A percentile compares a stretch with the other conserved stretches of the same genome.
Conservation (phyloP, 192 early-diverging fungal species). For the Entomortierella beljakovae region DNA sequence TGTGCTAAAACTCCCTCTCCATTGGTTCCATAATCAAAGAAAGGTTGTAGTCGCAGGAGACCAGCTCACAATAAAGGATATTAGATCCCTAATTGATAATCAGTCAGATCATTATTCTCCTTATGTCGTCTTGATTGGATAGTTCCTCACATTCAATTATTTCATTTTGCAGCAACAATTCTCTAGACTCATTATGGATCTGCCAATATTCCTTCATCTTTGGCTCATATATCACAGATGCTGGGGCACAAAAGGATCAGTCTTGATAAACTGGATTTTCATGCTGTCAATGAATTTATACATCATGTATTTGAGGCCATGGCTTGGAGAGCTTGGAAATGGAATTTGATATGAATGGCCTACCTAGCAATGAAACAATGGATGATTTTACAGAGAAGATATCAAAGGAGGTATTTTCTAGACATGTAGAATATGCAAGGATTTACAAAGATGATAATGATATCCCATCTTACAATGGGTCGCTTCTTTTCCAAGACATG, state of each 20-base stretch:
- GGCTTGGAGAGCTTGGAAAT: conserved; percentile 4
- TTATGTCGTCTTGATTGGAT: conserved; percentile 5
- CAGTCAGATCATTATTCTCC: neutral
- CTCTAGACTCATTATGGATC: conserved; percentile 20
- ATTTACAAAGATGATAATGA: neutral
- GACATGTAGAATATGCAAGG: too few species aligned
- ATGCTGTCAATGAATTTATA: conserved; percentile 17
- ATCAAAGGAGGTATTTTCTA: neutral
- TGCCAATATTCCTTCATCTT: neutral
- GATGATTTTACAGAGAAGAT: neutral
- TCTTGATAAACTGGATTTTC: conserved; percentile 1
- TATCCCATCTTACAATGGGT: neutral
- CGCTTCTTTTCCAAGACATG: conserved; percentile 22
- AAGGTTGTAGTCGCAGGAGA: too few species aligned
- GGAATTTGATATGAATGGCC: neutral
- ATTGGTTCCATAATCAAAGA: too few species aligned
- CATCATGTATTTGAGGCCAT: conserved; percentile 13
- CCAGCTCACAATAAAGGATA: neutral
- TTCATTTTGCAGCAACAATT: conserved; percentile 13
- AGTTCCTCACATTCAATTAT: conserved; percentile 7
- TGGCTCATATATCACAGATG: neutral
- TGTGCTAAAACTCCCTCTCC: too few species aligned
- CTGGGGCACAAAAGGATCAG: conserved; percentile 5
- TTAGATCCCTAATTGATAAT: neutral
- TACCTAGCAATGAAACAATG: neutral